Conservation (phyloP, 2,329 filamentous ascomycete species). For the Pseudocercospora fuligena region DNA sequence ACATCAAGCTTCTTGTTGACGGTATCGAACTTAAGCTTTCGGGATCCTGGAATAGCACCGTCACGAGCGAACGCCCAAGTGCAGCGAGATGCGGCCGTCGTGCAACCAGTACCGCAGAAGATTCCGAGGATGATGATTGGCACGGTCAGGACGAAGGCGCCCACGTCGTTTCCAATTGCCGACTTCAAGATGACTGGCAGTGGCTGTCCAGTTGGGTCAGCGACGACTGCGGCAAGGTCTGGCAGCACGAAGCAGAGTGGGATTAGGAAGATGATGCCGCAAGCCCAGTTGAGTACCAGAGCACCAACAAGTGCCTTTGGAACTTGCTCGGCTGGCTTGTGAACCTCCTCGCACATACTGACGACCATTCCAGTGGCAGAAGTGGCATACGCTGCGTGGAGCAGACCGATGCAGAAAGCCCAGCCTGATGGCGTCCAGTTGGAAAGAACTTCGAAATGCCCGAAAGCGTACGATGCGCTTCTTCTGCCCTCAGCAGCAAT, state of each 20-base stretch:
- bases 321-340: constrained; percentile 68
- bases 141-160: constrained; percentile 66
- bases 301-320: constrained; percentile 72
- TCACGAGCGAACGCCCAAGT: constrained; percentile 74
- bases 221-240: constrained; percentile 60
- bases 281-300: constrained; percentile 68
- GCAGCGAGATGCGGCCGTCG: constrained; percentile 69
- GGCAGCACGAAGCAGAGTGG: constrained; percentile 72
- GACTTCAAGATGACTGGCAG: constrained; percentile 67
- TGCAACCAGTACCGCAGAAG: constrained; percentile 71
- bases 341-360: constrained; percentile 76
- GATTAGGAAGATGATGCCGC: constrained; percentile 70
- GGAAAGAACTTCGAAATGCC: constrained; percentile 69
- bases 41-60: constrained; percentile 68
- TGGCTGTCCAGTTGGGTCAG: constrained; percentile 61
- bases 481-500: constrained; percentile 72
- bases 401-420: constrained; percentile 74
- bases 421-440: constrained; percentile 71
- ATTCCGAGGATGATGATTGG: constrained; percentile 69
- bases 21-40: constrained; percentile 57
- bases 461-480: constrained; percentile 67
- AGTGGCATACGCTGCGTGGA: constrained; percentile 74
- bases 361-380: constrained; percentile 82
- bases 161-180: constrained; percentile 60
- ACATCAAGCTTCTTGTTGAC: constrained; percentile 68